Percentiles rank a stretch among this genome's conserved stretches.
Evolutionary conservation across 768 basidiomycete genomes (phyloP).

Genomic region (Psilocybe cyanescens): DNA sequence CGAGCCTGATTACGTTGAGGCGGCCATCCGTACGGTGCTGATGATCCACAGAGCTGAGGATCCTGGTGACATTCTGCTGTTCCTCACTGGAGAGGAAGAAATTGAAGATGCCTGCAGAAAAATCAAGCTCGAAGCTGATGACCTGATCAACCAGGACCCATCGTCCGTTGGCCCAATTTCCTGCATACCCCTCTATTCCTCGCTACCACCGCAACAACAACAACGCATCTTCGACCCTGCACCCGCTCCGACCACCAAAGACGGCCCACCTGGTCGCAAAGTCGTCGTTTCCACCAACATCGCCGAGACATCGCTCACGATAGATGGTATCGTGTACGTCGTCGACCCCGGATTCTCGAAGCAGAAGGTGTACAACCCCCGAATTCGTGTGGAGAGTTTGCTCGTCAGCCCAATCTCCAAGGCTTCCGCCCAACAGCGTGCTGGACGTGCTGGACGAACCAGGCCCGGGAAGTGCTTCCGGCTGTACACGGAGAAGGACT

Average conservation of each 20-base stretch:
- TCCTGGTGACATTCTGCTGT: constrained; percentile 89
- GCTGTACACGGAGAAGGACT: constrained; percentile 96
- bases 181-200: constrained; percentile 95
- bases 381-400: constrained; percentile 93
- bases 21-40: constrained; percentile 92
- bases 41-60: constrained; percentile 98
- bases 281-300: constrained; percentile 96
- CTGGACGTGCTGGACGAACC: constrained; percentile 95
- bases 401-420: constrained; percentile 96
- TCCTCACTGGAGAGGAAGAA: constrained; percentile 98
- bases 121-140: constrained; percentile 90
- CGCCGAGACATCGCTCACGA: constrained; percentile 96
- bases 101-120: constrained; percentile 96
- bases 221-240: constrained; percentile 95
- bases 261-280: constrained; percentile 88
- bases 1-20: constrained; percentile 95
- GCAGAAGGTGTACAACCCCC: constrained; percentile 97
- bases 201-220: constrained; percentile 92
- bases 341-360: constrained; percentile 98
- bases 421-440: constrained; percentile 93
- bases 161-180: constrained; percentile 82
- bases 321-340: constrained; percentile 99
- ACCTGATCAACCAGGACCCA: constrained; percentile 71
- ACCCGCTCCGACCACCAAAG: constrained; percentile 61
- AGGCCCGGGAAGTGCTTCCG: constrained; percentile 97